Percentiles rank a stretch among this genome's conserved stretches.
phyloP scores from a whole-genome alignment of 208 protist species.

The Leishmania gerbilli region DNA sequence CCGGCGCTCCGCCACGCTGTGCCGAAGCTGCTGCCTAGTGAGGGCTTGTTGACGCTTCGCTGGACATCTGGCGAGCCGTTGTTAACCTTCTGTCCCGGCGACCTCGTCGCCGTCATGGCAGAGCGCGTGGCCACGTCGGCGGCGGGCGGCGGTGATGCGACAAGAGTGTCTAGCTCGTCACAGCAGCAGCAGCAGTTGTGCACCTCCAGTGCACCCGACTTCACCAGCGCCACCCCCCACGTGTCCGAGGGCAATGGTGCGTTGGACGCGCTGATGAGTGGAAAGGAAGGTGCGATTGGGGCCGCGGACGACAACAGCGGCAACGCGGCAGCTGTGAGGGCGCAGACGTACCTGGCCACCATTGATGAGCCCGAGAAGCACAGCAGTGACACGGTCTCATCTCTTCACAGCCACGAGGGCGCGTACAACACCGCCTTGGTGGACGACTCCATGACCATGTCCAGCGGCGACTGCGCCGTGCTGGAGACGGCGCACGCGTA shows the following conservation, averaged over 20 bases:
- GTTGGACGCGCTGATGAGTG: not conserved
- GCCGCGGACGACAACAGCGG: not conserved
- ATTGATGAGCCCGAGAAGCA: conserved; percentile 3
- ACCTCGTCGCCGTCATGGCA: conserved; percentile 31
- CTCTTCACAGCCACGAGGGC: not conserved
- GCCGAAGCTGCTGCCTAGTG: conserved; percentile 26
- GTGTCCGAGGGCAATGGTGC: not conserved
- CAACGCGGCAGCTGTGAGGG: not conserved
- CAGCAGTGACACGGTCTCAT: too few relatives aligned
- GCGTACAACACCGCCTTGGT: not conserved
- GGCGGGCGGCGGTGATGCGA: not conserved
- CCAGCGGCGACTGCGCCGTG: conserved; percentile 2
- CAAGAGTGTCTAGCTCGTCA: not conserved
- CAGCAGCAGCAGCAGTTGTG: not conserved
- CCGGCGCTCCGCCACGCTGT: conserved; percentile 18
- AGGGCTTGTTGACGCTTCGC: conserved; percentile 32
- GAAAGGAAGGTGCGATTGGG: not conserved
- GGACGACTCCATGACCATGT: not conserved
- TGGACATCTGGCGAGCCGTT: conserved; percentile 40
- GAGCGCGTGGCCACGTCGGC: conserved; percentile 12
- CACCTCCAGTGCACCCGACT: conserved; percentile 6
- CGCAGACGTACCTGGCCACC: conserved; percentile 5
- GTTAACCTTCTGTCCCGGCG: conserved; percentile 33
- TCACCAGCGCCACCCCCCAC: conserved; percentile 6
- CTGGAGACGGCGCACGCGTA: conserved; percentile 14